These are phyloP conservation scores for Phytophthora litchii DNA, from an alignment of 352 stramenopile genomes.

Conservation along the genomic window DNA sequence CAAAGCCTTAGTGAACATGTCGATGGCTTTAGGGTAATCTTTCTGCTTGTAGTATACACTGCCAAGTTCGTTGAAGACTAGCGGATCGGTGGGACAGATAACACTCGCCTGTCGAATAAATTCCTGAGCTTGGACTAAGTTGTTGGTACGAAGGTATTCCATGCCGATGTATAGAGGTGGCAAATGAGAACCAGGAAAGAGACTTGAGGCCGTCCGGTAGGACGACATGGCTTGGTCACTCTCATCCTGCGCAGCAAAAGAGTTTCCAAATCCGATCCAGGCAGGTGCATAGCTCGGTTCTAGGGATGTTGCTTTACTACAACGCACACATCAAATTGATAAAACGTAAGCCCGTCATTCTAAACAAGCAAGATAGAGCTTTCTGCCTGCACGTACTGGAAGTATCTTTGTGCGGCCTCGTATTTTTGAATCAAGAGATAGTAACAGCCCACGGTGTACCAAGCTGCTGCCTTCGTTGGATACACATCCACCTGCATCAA, in stretches of 20 bases:
- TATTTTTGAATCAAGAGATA: slow-evolving; percentile 95
- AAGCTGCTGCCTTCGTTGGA: slow-evolving; percentile 92
- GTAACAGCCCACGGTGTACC: slow-evolving; percentile 97
- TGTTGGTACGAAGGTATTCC: slow-evolving; percentile 98
- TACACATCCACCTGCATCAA: slow-evolving; percentile 88
- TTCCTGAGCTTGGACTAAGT: slow-evolving; percentile 94
- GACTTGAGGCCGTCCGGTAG: slow-evolving; percentile 94
- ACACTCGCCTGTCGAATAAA: slow-evolving; percentile 90
- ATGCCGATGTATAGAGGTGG: slow-evolving; percentile 97
- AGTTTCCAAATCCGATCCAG: slow-evolving; percentile 97
- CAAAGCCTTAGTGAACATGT: slow-evolving; percentile 91
- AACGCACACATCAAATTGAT: slow-evolving; percentile 8
- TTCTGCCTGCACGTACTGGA: slow-evolving; percentile 77
- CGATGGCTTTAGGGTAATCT: slow-evolving; percentile 85
- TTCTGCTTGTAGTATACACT: slow-evolving; percentile 93
- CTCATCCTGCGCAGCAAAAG: slow-evolving; percentile 97
- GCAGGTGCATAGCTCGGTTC: slow-evolving; percentile 93
- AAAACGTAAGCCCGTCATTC: not conserved
- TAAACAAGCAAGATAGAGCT: not conserved
- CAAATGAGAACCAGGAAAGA: slow-evolving; percentile 94
- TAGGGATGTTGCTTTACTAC: slow-evolving; percentile 90
- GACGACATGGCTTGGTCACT: slow-evolving; percentile 97
- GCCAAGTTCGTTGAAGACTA: slow-evolving; percentile 97
- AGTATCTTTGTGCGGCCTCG: slow-evolving; percentile 95
- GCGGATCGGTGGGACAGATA: slow-evolving; percentile 90